Evolutionary conservation across 2,329 filamentous ascomycete species (phyloP).

Genomic region (Trichophyton simii): DNA sequence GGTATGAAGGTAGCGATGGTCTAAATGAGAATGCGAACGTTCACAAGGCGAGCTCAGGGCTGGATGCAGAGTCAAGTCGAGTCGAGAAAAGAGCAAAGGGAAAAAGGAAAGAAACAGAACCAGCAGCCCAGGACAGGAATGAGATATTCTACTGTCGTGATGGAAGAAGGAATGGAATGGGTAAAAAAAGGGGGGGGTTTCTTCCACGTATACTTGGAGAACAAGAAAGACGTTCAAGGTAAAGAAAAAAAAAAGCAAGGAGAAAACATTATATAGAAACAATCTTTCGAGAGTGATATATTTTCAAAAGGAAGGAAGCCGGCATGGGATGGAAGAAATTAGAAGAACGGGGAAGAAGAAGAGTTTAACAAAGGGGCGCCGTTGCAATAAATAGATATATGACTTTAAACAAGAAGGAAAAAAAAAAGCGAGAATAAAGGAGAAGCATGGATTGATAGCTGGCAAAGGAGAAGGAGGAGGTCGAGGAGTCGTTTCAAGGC

Average conservation of each 20-base stretch:
- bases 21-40: constrained; percentile 12
- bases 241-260: neutral
- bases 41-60: constrained; percentile 19
- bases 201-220: neutral
- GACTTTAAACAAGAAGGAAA: neutral
- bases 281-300: neutral
- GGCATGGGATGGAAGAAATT: neutral
- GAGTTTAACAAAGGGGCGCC: neutral
- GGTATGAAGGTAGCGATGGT: constrained; percentile 9
- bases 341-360: no score
- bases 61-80: neutral
- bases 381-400: neutral
- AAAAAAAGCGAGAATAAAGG: neutral
- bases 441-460: neutral
- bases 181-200: neutral
- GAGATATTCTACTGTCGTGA: neutral
- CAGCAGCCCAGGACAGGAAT: neutral
- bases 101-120: constrained; percentile 16
- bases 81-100: neutral
- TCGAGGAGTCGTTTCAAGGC: neutral
- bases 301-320: neutral
- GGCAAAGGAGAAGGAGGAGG: neutral
- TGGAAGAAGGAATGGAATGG: neutral
- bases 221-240: neutral
- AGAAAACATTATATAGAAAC: constrained; percentile 3